Percentiles rank a stretch among this genome's conserved stretches.
Conservation (phyloP, 768 basidiomycete species). For the Rubroboletus pulcherrimus region DNA sequence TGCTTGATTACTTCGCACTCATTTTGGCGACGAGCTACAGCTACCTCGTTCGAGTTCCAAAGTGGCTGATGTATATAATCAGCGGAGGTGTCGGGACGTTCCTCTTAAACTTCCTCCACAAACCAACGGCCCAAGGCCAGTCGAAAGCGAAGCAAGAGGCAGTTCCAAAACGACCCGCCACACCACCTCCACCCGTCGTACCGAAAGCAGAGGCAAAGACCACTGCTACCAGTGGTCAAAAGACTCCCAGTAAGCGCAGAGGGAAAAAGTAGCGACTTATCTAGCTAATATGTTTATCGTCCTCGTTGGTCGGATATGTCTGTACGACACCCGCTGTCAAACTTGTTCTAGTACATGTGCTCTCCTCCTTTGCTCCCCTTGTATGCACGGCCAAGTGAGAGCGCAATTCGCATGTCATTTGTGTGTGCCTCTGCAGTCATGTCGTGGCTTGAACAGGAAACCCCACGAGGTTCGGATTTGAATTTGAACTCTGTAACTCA, state of each 20-base stretch:
- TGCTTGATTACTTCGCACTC: constrained; percentile 58
- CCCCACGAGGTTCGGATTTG: not conserved
- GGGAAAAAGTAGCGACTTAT: constrained; percentile 20
- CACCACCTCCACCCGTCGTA: not conserved
- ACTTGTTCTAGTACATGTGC: not conserved
- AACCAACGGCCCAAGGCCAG: constrained; percentile 8
- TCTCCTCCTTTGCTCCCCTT: not conserved
- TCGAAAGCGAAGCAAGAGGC: constrained; percentile 6
- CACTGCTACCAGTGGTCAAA: constrained; percentile 14
- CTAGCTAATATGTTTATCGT: not conserved
- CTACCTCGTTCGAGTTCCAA: constrained; percentile 52
- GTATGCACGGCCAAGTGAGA: not conserved
- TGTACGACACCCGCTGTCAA: not conserved
- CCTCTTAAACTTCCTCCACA: constrained; percentile 63
- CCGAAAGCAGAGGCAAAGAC: constrained; percentile 13
- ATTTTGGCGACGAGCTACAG: constrained; percentile 51
- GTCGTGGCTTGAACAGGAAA: not conserved
- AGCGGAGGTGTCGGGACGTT: constrained; percentile 68
- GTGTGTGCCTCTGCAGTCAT: not conserved
- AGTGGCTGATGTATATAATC: constrained; percentile 63
- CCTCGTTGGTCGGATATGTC: not conserved
- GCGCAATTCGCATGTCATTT: not conserved
- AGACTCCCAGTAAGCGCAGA: constrained; percentile 28
- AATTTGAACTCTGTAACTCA: not conserved
- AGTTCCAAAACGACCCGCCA: not conserved